Conservation (phyloP, 2,329 filamentous ascomycete species). For the Colletotrichum lini region DNA sequence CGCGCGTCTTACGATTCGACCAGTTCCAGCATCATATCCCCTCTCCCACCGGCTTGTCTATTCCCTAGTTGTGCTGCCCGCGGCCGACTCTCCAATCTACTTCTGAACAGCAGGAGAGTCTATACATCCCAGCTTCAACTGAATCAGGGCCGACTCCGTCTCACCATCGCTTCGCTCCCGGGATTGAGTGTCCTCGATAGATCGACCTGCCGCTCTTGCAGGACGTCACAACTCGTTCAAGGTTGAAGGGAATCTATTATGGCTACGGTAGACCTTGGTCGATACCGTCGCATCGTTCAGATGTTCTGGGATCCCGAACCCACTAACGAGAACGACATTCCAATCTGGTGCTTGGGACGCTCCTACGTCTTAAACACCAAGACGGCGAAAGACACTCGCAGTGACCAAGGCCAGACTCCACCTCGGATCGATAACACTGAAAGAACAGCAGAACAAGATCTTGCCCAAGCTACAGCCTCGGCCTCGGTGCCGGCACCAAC, state of each 20-base stretch:
- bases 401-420: constrained; percentile 35
- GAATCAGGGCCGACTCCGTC: neutral
- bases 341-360: constrained; percentile 86
- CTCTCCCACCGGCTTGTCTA: neutral
- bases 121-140: neutral
- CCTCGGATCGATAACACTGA: constrained; percentile 26
- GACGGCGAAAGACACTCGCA: constrained; percentile 39
- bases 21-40: neutral
- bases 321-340: constrained; percentile 77
- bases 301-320: constrained; percentile 95
- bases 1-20: neutral
- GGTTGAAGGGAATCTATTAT: constrained; percentile 54
- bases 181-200: neutral
- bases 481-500: constrained; percentile 25
- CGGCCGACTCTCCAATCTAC: neutral
- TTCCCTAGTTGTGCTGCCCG: too few relatives aligned
- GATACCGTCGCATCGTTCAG: constrained; percentile 85
- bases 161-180: neutral
- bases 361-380: constrained; percentile 62
- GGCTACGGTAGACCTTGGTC: constrained; percentile 79
- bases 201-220: neutral
- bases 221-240: neutral
- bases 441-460: constrained; percentile 36
- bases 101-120: neutral
- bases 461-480: constrained; percentile 31